phyloP scores from a whole-genome alignment of 441 rosid genomes.

The Aquilaria agallochum region DNA sequence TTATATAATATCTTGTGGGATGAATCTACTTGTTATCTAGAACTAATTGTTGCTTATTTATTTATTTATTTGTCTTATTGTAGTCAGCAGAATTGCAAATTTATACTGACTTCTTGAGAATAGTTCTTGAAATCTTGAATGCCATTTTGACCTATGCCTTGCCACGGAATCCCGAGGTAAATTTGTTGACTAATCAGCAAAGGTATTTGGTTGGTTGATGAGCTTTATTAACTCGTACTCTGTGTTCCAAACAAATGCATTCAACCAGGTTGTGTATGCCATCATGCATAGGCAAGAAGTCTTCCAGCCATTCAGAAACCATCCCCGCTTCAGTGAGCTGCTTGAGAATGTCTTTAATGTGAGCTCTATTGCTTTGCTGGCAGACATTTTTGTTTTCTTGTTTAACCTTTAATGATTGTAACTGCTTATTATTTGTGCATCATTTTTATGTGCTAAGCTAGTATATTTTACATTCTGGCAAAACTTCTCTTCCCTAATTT shows the following conservation, averaged over 20 bases:
- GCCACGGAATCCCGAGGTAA: conserved; percentile 98
- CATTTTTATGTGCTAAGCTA: not conserved
- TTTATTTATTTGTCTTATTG: conserved; percentile 25
- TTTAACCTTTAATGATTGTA: not conserved
- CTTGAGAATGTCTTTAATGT: conserved; percentile 92
- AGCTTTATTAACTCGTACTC: not conserved
- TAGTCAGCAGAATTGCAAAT: conserved; percentile 97
- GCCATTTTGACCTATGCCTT: conserved; percentile 94
- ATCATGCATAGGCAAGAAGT: conserved; percentile 98
- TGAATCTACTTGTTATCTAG: not conserved
- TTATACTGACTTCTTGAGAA: conserved; percentile 94
- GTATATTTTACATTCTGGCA: not conserved
- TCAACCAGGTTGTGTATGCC: conserved; percentile 86
- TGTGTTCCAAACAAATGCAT: conserved; percentile 9
- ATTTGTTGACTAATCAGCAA: conserved; percentile 1
- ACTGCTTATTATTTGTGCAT: not conserved
- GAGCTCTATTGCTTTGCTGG: conserved; percentile 9
- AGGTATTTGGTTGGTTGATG: not conserved
- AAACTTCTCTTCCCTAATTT: not conserved
- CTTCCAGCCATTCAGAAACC: conserved; percentile 86
- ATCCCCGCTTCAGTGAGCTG: conserved; percentile 89
- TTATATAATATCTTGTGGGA: not conserved
- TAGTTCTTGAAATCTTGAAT: conserved; percentile 93
- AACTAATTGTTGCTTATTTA: conserved; percentile 11
- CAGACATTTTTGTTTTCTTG: not conserved